Percentiles rank a stretch among this genome's conserved stretches.
phyloP scores from a whole-genome alignment of 1,284 basidiomycete genomes.

The Trichosporon ovoides region DNA sequence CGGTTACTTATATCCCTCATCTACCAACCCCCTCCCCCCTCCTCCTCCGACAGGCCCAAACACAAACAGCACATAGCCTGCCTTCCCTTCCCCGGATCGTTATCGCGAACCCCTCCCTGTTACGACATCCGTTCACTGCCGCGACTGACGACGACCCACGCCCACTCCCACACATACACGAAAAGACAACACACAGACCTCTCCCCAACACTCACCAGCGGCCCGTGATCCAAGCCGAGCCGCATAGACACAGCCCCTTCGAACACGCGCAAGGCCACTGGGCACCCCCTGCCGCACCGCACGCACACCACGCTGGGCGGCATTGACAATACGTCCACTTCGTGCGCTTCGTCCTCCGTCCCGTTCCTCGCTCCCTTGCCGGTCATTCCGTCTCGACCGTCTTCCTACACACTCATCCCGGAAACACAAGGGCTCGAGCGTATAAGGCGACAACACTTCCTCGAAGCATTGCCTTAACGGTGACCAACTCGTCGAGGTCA shows the following conservation, averaged over 20 bases:
- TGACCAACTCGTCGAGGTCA: neutral
- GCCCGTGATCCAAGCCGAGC: slow-evolving; percentile 1
- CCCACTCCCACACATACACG: neutral
- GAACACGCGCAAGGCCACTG: neutral
- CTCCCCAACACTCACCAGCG: slow-evolving; percentile 1
- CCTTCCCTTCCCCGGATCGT: too few species aligned
- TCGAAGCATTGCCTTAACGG: neutral
- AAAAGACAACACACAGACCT: neutral
- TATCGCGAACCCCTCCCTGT: too few species aligned
- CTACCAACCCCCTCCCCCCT: neutral
- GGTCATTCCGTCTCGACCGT: neutral
- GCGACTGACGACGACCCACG: neutral
- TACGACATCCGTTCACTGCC: too few species aligned
- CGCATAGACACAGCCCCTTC: neutral
- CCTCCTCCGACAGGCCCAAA: too few species aligned
- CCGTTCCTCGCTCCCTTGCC: neutral
- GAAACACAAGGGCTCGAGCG: neutral
- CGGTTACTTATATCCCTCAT: neutral
- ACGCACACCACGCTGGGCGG: neutral
- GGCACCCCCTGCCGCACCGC: neutral
- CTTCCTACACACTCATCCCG: neutral
- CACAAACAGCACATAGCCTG: too few species aligned
- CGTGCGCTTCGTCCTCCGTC: neutral
- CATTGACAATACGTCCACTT: neutral
- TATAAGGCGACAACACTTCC: too few species aligned